phyloP scores from a whole-genome alignment of 2,329 filamentous ascomycete species.

The Aaosphaeria pasadenensis region DNA sequence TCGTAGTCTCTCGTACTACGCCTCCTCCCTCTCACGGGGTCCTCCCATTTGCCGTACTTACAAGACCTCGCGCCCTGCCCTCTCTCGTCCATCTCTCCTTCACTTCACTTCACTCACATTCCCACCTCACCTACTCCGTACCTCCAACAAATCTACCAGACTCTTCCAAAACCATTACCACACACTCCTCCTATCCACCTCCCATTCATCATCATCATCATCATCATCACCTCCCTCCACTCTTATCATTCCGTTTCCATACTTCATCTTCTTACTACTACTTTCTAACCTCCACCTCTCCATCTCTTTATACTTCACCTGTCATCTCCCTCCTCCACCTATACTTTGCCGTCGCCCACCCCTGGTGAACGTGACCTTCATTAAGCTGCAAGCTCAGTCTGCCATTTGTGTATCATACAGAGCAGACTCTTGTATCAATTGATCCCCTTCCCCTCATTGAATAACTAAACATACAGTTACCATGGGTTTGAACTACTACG shows the following conservation, averaged over 20 bases:
- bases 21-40: constrained; percentile 27
- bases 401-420: constrained; percentile 16
- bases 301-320: constrained; percentile 11
- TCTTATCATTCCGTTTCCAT: background rate
- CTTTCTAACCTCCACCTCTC: constrained; percentile 9
- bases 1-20: too few relatives aligned
- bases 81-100: constrained; percentile 32
- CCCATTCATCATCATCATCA: constrained; percentile 9
- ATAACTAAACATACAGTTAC: constrained; percentile 40
- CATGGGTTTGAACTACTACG: constrained; percentile 46
- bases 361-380: constrained; percentile 15
- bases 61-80: constrained; percentile 30
- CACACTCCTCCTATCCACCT: constrained; percentile 12
- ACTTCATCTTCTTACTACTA: too few relatives aligned
- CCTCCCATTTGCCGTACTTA: constrained; percentile 24
- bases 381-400: constrained; percentile 24
- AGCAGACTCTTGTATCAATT: constrained; percentile 30
- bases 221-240: constrained; percentile 8
- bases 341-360: constrained; percentile 23
- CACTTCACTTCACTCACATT: constrained; percentile 30
- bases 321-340: constrained; percentile 7
- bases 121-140: constrained; percentile 8
- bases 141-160: background rate
- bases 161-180: constrained; percentile 13
- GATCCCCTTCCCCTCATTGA: constrained; percentile 21